phyloP scores from a whole-genome alignment of 768 basidiomycete genomes.

The Lentinula guzmanii region DNA sequence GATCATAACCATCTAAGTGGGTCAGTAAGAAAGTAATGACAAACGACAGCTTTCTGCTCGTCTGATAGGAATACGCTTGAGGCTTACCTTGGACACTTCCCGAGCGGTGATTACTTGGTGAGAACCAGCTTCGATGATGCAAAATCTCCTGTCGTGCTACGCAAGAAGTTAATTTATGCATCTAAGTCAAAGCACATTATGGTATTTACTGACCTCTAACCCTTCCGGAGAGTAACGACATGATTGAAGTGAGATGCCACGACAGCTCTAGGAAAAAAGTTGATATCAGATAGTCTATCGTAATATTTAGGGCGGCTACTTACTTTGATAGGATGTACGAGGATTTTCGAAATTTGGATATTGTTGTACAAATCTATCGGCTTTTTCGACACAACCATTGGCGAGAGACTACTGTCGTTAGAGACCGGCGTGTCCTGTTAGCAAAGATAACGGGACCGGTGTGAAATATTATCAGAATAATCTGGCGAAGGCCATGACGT shows the following conservation, averaged over 20 bases:
- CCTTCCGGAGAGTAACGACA: slow-evolving; percentile 56
- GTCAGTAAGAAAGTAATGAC: neutral
- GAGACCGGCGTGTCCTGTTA: neutral
- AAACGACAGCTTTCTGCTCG: no score
- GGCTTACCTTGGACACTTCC: slow-evolving; percentile 48
- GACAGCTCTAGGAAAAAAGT: slow-evolving; percentile 50
- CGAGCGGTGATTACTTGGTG: slow-evolving; percentile 62
- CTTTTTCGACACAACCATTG: neutral
- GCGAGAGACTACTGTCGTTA: neutral
- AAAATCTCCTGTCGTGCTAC: slow-evolving; percentile 60
- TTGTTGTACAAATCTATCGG: slow-evolving; percentile 10
- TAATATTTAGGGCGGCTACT: neutral
- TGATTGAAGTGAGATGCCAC: slow-evolving; percentile 53
- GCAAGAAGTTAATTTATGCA: neutral
- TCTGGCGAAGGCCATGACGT: neutral
- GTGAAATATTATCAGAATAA: neutral
- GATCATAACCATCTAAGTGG: slow-evolving; percentile 61
- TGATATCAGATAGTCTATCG: neutral
- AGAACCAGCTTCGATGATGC: slow-evolving; percentile 52
- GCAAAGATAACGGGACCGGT: neutral
- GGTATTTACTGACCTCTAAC: slow-evolving; percentile 43
- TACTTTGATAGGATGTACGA: slow-evolving; percentile 70
- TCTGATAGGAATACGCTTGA: neutral
- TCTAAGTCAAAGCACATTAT: neutral
- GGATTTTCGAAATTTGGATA: slow-evolving; percentile 45